Base-by-base conservation (phyloP, 208 protist genomes). In the Trichomonas tenax region DNA sequence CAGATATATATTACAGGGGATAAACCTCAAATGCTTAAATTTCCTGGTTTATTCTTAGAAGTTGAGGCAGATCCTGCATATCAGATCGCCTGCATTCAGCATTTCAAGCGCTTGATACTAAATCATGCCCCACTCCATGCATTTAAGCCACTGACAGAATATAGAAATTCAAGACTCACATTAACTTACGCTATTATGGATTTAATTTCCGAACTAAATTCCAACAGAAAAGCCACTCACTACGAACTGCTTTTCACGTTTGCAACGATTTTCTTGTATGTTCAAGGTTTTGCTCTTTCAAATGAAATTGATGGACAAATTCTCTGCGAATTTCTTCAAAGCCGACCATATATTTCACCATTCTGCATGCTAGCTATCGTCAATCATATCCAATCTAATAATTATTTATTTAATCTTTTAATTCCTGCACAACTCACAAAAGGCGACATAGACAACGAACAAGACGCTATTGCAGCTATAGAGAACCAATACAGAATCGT, bases 371-470 rank as follows among this genome's bases (percentile, higher is more conserved):
- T 51, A 17, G 86, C 86, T 23, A 93, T 93, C 14, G 44, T 93
- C n/a, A 93, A 38, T 41, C 41, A 93, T 38, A 93, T 93, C 38
- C 86, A 41, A 93, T 48, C 10, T 44, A 38, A 34, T 26, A 36
- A 34, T 17, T 51, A 93, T 93, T n/a, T 93, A 10, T 93, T 48
- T 51, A 93, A 51, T 93, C 45, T 93, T n/a, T 93, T 93, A 93
- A 93, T 93, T 93, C 86, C 86, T 11, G 34, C 41, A 34, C 17
- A n/a, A 93, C 36, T 93, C n/a, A 51, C 44, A 38, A 51, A 51
- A 51, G 44, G 86, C 17, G 44, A 93, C 45, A 48, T 93, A 93
- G 26, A 41, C 17, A 40, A 34, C 17, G 86, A 93, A 51, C 11
- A 8, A 72, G 86, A 93, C n/a, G 86, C 86, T 17, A 48, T 34